These are phyloP conservation scores for Candida neerlandica DNA, from an alignment of 1,139 yeast species.

Conservation along the genomic window DNA sequence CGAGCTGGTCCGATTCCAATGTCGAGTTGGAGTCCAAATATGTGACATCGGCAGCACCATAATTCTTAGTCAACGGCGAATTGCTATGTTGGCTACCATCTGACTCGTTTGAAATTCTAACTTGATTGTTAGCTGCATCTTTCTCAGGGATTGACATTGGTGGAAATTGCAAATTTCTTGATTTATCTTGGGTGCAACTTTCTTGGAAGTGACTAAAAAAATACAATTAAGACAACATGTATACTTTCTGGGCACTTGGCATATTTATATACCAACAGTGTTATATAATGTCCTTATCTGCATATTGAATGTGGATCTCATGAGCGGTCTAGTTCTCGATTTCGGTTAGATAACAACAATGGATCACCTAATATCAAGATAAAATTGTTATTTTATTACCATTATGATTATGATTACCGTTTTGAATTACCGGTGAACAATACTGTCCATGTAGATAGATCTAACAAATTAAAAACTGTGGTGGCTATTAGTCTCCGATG, in stretches of 20 bases:
- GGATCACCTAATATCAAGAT: not conserved
- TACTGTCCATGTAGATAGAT: not conserved
- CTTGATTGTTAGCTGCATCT: not conserved
- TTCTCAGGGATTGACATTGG: not conserved
- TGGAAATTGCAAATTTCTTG: not conserved
- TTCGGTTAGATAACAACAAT: not conserved
- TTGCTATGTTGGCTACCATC: not conserved
- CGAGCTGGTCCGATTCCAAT: slow-evolving; percentile 7
- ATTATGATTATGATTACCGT: no score
- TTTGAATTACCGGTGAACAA: not conserved
- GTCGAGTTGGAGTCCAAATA: slow-evolving; percentile 12
- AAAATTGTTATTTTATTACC: not conserved
- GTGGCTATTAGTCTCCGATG: slow-evolving; percentile 4
- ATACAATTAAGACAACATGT: not conserved
- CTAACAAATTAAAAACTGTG: not conserved
- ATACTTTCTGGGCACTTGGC: not conserved
- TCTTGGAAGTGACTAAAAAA: not conserved
- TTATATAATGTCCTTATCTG: not conserved
- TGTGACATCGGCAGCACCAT: not conserved
- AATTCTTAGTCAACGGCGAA: slow-evolving; percentile 2
- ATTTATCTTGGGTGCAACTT: not conserved
- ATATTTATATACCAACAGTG: not conserved
- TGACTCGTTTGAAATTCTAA: not conserved
- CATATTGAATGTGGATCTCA: not conserved
- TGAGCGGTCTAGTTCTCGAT: not conserved